Base-by-base conservation (phyloP, 2,329 filamentous ascomycete genomes). In the Parastagonospora avenae region DNA sequence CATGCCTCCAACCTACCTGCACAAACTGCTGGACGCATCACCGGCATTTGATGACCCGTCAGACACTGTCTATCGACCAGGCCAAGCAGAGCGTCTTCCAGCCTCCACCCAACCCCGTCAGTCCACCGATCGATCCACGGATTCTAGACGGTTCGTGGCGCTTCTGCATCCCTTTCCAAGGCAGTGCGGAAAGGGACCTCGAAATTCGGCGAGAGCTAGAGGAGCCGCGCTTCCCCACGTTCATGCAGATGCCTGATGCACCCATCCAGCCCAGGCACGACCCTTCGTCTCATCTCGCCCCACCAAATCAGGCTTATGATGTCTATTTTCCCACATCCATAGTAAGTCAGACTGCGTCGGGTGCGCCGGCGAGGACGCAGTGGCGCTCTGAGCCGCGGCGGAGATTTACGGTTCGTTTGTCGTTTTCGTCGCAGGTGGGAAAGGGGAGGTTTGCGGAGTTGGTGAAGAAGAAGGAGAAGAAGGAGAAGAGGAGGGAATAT, bases 1-100 rank as follows among this genome's bases (percentile, higher is more conserved):
- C 63, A 1, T 66, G 63, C 42, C 40, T 63, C 2, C 29, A 42
- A 8, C 11, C 29, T 1, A 55, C 55, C 2, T 66, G 62, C 19
- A 19, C n/a, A 12, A 61, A 31, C 12, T 66, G 63, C 37, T 39
- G 38, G 42, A 24, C 24, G 15, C 59, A 54, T 52, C 54, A 63
- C 38, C 16, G 35, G 8, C 55, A 59, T 32, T 2, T 59, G 30
- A 38, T 40, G 28, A 9, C 16, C 8, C 29, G 7, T 16, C 14
- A 19, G 27, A 10, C 12, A 16, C 14, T n/a, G 15, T 9, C 9
- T 10, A 30, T 29, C 15, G 24, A 35, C 28, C 12, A 8, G 27
- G 6, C 35, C 11, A 35, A 14, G 4, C 15, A 28, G 12, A 27
- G 2, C 19, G n/a, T 10, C 14, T 14, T 8, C 14, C 29, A 32